A percentile compares a stretch with the other conserved stretches of the same genome.
phyloP scores from a whole-genome alignment of 2,329 filamentous ascomycete species.

The Ascochyta lentis region DNA sequence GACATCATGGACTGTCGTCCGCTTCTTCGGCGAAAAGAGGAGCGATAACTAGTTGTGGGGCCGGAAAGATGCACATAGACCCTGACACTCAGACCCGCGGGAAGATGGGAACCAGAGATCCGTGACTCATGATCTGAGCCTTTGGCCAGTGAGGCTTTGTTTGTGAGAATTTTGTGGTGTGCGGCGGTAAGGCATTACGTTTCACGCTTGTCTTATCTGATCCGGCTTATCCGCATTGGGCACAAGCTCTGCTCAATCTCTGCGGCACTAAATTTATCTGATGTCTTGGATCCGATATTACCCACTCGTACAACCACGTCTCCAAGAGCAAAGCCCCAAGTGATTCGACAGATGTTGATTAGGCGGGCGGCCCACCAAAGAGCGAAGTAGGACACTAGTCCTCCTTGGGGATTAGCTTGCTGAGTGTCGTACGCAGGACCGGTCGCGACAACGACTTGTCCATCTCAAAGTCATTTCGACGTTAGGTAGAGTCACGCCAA shows the following conservation, averaged over 20 bases:
- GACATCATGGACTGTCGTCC: not conserved
- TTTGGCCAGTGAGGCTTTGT: not conserved
- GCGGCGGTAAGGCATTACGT: not conserved
- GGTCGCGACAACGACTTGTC: too few species aligned
- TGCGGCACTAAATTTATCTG: constrained; percentile 14
- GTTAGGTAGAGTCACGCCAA: not conserved
- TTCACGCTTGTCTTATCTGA: constrained; percentile 4
- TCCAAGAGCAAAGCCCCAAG: not conserved
- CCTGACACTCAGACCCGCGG: not conserved
- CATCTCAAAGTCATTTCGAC: not conserved
- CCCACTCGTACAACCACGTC: not conserved
- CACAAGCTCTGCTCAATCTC: not conserved
- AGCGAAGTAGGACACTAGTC: too few species aligned
- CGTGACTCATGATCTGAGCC: not conserved
- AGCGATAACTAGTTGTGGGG: not conserved
- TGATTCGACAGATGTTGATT: too few species aligned
- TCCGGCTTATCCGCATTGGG: not conserved
- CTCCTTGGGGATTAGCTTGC: too few species aligned
- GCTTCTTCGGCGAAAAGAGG: not conserved
- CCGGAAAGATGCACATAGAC: not conserved
- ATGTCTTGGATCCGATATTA: constrained; percentile 28
- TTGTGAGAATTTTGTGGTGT: not conserved
- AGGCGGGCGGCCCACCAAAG: not conserved
- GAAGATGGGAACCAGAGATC: not conserved
- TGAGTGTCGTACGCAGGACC: too few species aligned